Evolutionary conservation across 1,284 basidiomycete species (phyloP), one percentile per base, ranked within the genome.

Genomic region (Sphagnurus paluster): DNA sequence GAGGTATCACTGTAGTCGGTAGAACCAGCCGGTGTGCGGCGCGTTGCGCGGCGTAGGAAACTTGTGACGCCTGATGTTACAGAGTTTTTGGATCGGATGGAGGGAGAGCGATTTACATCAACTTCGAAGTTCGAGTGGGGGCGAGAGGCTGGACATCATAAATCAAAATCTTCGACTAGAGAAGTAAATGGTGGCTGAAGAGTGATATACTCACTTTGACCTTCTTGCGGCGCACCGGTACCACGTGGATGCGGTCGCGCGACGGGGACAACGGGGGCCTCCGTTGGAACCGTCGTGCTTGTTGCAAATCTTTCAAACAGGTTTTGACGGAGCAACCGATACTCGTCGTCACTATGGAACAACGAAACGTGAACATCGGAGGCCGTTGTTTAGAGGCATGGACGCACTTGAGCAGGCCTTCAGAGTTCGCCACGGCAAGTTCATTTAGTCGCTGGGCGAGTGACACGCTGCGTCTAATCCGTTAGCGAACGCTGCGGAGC

Each of bases 371-470:
- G 28, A 29, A 32, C 30, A 14, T 47, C 9, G 39, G 34, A 46
- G 40, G 42, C 17, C 35, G 9, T n/a, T n/a, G n/a, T n/a, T n/a
- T n/a, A n/a, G 29, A 46, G 10, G 28, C 29, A 74, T 16, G 17
- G 26, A 47, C 82, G 60, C 63, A 90, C 87, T 79, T 81, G 43
- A 90, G 70, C 44, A 90, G 70, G 23, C 87, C 87, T 57, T 90
- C 82, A 4, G 80, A 75, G 61, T 90, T 89, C 20, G 87, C 87
- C 23, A 74, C 66, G n/a, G 87, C 85, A 48, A 90, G 68, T 63
- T 90, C 88, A 52, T 87, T 80, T 49, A 90, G 72, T 48, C 84
- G 76, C 65, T 88, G 82, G 23, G 88, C 87, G 50, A 90, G 75
- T 20, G 83, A 84, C 49, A 79, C 71, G 48, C 87, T 90, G 54